Conservation (phyloP, 1,284 basidiomycete species). For the Psilocybe mexicana region DNA sequence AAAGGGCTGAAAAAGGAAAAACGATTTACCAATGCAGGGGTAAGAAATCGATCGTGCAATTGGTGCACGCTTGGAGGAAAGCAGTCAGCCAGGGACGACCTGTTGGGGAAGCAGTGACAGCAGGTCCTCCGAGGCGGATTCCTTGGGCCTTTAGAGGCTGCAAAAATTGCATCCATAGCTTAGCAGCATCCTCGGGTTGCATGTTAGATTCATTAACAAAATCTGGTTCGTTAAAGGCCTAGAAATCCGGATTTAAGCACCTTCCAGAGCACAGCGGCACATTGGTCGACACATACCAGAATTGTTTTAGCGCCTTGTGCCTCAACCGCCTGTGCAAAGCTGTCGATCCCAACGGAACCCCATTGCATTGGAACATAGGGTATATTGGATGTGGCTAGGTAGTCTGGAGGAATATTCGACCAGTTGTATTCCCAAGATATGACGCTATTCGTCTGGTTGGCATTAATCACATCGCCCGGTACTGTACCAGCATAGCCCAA, state of each 20-base stretch:
- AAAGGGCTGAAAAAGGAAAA: not conserved
- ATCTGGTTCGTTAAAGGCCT: constrained; percentile 63
- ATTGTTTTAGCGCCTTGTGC: constrained; percentile 41
- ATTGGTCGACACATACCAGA: constrained; percentile 33
- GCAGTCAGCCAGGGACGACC: constrained; percentile 57
- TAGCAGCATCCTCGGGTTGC: constrained; percentile 49
- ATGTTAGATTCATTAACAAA: constrained; percentile 64
- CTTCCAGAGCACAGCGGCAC: not conserved
- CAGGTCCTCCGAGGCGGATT: constrained; percentile 62
- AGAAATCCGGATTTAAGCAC: not conserved
- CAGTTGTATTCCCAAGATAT: constrained; percentile 52
- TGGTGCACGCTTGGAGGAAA: constrained; percentile 53
- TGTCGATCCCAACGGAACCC: constrained; percentile 41
- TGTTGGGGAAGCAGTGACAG: constrained; percentile 56
- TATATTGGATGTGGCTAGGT: constrained; percentile 41
- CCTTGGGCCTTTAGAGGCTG: constrained; percentile 56
- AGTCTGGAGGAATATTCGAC: constrained; percentile 40
- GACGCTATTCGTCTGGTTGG: constrained; percentile 43
- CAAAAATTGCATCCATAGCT: constrained; percentile 64
- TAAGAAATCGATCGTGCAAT: constrained; percentile 52
- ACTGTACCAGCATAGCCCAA: constrained; percentile 42
- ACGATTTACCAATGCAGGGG: constrained; percentile 37
- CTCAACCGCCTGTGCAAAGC: constrained; percentile 38
- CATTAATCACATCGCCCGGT: constrained; percentile 41
- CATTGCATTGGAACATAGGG: constrained; percentile 54